These are phyloP conservation scores for Exophiala phaeomuriformis DNA, from an alignment of 2,329 filamentous ascomycete genomes.

Conservation along the genomic window DNA sequence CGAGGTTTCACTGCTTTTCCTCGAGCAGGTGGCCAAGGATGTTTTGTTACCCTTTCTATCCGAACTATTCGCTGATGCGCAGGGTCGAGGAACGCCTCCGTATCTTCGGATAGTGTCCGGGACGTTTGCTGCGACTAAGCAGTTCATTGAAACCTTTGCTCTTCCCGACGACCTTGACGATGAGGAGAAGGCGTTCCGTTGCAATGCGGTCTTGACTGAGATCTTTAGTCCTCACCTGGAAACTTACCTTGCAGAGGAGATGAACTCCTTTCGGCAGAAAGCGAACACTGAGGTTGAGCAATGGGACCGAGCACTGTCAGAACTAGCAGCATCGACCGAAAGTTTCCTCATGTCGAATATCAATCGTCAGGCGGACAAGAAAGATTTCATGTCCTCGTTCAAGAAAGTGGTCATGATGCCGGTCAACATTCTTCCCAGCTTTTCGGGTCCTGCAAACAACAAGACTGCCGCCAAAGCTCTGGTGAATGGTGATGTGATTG, in stretches of 20 bases:
- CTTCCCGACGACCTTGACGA: slow-evolving; percentile 54
- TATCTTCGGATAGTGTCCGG: slow-evolving; percentile 84
- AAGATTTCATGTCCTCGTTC: slow-evolving; percentile 92
- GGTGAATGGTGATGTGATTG: slow-evolving; percentile 26
- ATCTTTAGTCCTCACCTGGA: slow-evolving; percentile 93
- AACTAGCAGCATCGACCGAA: slow-evolving; percentile 83
- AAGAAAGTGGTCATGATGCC: slow-evolving; percentile 99
- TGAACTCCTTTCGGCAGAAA: slow-evolving; percentile 72
- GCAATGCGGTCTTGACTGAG: slow-evolving; percentile 59
- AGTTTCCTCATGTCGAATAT: slow-evolving; percentile 95
- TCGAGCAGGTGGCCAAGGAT: slow-evolving; percentile 77
- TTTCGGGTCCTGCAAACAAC: slow-evolving; percentile 48
- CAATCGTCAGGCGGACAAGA: slow-evolving; percentile 89
- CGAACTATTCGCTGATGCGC: slow-evolving; percentile 77
- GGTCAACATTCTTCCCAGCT: slow-evolving; percentile 75
- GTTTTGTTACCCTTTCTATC: slow-evolving; percentile 78
- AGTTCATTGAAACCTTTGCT: slow-evolving; percentile 65
- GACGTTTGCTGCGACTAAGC: slow-evolving; percentile 76
- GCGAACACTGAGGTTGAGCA: slow-evolving; percentile 68
- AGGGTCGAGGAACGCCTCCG: slow-evolving; percentile 63
- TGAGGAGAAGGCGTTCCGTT: slow-evolving; percentile 58
- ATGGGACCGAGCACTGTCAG: slow-evolving; percentile 88
- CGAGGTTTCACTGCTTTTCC: slow-evolving; percentile 66
- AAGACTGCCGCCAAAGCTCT: slow-evolving; percentile 28
- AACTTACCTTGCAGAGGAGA: slow-evolving; percentile 82